Base-by-base conservation (phyloP, 2,329 filamentous ascomycete species). In the Penicillium corylophilum region DNA sequence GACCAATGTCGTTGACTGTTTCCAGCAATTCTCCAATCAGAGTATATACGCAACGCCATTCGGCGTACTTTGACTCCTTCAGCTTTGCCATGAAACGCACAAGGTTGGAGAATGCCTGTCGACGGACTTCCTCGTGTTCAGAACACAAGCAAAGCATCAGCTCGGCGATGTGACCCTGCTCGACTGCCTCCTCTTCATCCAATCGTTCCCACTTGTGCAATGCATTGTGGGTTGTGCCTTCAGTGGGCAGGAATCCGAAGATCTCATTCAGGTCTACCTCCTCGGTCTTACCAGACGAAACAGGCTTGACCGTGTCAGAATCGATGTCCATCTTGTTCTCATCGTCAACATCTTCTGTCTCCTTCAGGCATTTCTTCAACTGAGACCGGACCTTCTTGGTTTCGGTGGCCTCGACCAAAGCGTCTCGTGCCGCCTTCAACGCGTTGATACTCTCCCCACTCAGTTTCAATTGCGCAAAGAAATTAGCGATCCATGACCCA, bases 11-110 rank as follows among this genome's bases (percentile, higher is more conserved):
- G 49, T 78, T 80, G 12, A 83, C 82, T 0, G 92, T 94, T 69
- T 96, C 91, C 13, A 85, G 79, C 6, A 95, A 70, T 70, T 96
- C 92, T 50, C 85, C 88, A 2, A 94, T 78, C 4, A 96, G 80
- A 9, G 96, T 79, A 77, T 88, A 92, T 5, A 92, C 75, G 54
- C 92, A 87, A 33, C 89, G 84, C 64, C 85, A 87, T 64, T 95
- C 90, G 41, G 85, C 81, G 62, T 91, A 86, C 1, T 82, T 80
- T 0, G 88, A 92, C 46, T 83, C 83, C 67, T 78, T 73, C 4
- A 84, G 69, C 44, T 74, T 78, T 13, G 71, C 65, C 71, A 79
- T 77, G 43, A 83, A 73, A 20, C 71, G 68, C 33, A 61, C 59
- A 44, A 74, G 61, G 22, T 60, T 69, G 28, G 63, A 52, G 26